A percentile compares a stretch with the other conserved stretches of the same genome.
These are phyloP conservation scores for Fusarium metavorans DNA, from an alignment of 2,329 filamentous ascomycete genomes.

Conservation along the genomic window DNA sequence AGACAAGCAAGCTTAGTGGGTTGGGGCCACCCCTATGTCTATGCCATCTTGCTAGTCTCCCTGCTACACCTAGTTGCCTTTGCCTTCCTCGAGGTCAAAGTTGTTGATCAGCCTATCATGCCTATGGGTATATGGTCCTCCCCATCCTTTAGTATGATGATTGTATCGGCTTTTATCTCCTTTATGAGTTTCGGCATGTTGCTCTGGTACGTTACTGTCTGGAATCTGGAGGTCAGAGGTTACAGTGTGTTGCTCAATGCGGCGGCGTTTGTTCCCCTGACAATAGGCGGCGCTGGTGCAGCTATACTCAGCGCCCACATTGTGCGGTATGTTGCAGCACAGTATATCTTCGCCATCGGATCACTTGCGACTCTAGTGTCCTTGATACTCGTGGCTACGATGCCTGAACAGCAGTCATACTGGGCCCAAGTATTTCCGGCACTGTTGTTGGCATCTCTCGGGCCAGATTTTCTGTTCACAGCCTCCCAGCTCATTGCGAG, in stretches of 20 bases:
- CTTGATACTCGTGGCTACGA: not conserved
- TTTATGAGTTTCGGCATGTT: not conserved
- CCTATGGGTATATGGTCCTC: not conserved
- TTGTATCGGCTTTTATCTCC: not conserved
- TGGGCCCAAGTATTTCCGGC: not conserved
- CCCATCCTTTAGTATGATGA: not conserved
- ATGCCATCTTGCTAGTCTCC: not conserved
- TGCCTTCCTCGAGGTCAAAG: not conserved
- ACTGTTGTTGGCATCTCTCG: not conserved
- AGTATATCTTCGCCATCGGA: not conserved
- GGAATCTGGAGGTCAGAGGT: not conserved
- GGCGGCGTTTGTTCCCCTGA: not conserved
- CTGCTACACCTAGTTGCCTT: not conserved
- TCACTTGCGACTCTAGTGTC: not conserved
- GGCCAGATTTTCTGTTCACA: not conserved
- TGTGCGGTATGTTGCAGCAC: not conserved
- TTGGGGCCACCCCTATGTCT: not conserved
- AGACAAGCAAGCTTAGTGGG: not conserved
- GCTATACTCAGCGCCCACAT: not conserved
- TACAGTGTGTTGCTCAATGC: not conserved
- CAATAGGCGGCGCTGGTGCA: not conserved
- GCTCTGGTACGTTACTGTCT: not conserved
- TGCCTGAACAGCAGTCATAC: not conserved
- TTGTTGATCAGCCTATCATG: not conserved
- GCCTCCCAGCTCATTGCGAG: not conserved